Evolutionary conservation across 306 rosid genomes (phyloP).

Genomic region (Cotoneaster glaucophyllus): DNA sequence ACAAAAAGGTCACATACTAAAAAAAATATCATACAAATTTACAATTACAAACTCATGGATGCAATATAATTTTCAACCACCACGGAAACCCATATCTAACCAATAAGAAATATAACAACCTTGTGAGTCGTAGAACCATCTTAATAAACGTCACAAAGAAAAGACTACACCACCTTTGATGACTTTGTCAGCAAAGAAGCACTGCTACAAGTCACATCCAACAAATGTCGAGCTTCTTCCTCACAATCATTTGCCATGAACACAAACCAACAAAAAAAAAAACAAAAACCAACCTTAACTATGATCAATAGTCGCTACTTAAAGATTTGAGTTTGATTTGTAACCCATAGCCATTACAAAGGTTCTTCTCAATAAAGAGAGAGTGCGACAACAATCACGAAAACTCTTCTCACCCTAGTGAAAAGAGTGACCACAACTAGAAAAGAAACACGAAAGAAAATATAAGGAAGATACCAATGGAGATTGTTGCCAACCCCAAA

Average conservation of each 20-base stretch:
- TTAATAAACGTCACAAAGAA: too few relatives aligned
- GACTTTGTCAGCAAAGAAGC: not conserved
- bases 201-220: not conserved
- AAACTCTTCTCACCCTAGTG: not conserved
- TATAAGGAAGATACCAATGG: not conserved
- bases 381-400: not conserved
- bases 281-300: not conserved
- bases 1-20: not conserved
- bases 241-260: too few relatives aligned
- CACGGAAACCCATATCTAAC: not conserved
- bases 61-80: not conserved
- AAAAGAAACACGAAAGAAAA: too few relatives aligned
- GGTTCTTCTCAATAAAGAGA: not conserved
- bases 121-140: not conserved
- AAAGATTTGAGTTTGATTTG: not conserved
- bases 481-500: not conserved
- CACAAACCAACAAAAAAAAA: not conserved
- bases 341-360: not conserved
- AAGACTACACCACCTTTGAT: not conserved
- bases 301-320: not conserved
- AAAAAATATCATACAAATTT: too few relatives aligned
- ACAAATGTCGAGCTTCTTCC: not conserved
- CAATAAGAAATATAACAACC: too few relatives aligned
- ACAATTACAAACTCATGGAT: not conserved
- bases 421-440: not conserved